Base-by-base conservation (phyloP, 169 alveolate species). In the Plasmodium gonderi region DNA sequence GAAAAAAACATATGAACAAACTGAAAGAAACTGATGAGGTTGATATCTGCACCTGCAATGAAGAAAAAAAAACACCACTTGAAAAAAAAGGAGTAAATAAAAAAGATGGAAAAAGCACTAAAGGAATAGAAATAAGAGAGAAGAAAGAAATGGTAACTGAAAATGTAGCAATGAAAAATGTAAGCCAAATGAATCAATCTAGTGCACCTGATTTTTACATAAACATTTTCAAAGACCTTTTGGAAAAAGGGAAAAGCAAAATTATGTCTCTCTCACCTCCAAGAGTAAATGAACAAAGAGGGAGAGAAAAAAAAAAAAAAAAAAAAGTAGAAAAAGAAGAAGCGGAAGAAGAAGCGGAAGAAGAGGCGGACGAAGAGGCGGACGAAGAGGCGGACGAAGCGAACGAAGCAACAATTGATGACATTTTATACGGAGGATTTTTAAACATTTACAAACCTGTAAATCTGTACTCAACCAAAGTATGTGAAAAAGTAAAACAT, bases 401-500 rank as follows among this genome's bases (percentile, higher is more conserved):
- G 31, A 79, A 49, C 8, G 75, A 51, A 33, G 92, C 82, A 36
- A 83, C 77, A 31, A 74, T 83, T 8, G 92, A 83, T 83, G 92
- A 83, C 14, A 72, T 83, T 60, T 60, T 83, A 69, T 83, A 83
- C 64, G 92, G 92, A n/a, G 92, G 92, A 0, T 76, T 83, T 45
- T 40, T 83, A 47, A 83, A 83, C n/a, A 83, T 83, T 31, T 83
- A 83, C 42, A 83, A 83, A 26, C 92, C 92, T 7, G 92, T 72
- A 33, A 69, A 83, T 45, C 20, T 72, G 64, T 83, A 83, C 40
- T 83, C 92, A 0, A 83, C 42, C 74, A 83, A 69, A 23, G 92
- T 83, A 2, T 83, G 92, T 40, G 82, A 83, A 42, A 83, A 42
- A 17, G 75, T 83, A 0, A 83, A 83, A 72, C 8, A n/a, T 9